Evolutionary conservation across 2,329 filamentous ascomycete genomes (phyloP), one percentile per base, ranked within the genome.

Genomic region (Ophiocordyceps camponoti-saundersi): DNA sequence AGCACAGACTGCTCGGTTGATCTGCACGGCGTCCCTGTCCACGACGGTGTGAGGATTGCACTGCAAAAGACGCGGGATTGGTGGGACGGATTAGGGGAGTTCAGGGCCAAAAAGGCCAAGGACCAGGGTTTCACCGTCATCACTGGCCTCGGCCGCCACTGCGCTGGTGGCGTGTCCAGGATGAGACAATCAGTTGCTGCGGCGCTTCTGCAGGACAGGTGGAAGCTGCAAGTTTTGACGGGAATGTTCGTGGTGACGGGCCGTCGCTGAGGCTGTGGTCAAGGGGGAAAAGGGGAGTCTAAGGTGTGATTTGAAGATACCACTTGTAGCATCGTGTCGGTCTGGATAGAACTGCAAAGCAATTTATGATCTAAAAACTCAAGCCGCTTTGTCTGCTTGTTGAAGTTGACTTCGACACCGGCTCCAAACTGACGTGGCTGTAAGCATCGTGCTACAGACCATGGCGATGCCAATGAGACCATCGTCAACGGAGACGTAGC

Each of bases 91-190:
- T 65, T 87, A 10, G 84, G 84, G 1, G 82, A 89, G 57, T 69
- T 71, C 44, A 75, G 75, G 51, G 70, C 72, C 53, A 55, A 59
- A 11, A 64, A 61, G 50, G 66, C 70, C 20, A 67, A 71, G 56
- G 68, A 68, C 20, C 52, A 63, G 8, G 69, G 78, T 1, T 88
- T 83, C 56, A 77, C 74, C 39, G 80, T 96, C 49, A 75, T 96
- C 47, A 94, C 88, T 3, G 90, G 90, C 1, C 59, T 81, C 15
- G 90, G 90, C 1, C 72, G 73, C 47, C 90, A 96, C 62, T 92
- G 79, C 55, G 73, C 78, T 44, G 79, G 82, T 46, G 87, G 88
- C 1, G 80, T 76, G 47, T 85, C 83, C 2, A 80, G 78, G 53
- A 61, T 96, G 49, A 82, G 88, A 6, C 82, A 82, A 48, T 83